phyloP scores from a whole-genome alignment of 2,329 filamentous ascomycete genomes.

The Sporothrix luriei region DNA sequence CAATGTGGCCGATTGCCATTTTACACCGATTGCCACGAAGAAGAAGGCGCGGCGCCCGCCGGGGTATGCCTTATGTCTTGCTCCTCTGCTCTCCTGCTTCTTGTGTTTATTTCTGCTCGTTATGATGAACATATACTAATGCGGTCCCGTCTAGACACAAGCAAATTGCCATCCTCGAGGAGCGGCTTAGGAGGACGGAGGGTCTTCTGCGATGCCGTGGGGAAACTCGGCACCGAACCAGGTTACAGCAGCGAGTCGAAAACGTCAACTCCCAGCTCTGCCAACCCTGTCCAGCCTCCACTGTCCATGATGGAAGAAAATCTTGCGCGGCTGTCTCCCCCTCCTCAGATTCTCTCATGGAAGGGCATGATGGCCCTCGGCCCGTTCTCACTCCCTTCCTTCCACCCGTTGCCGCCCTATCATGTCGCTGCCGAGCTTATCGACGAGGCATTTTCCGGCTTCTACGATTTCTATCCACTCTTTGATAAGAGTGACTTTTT shows the following conservation, averaged over 20 bases:
- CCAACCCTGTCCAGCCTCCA: background rate
- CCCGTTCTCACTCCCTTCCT: conserved; percentile 15
- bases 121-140: background rate
- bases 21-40: conserved; percentile 9
- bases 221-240: background rate
- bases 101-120: background rate
- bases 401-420: conserved; percentile 4
- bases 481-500: conserved; percentile 18
- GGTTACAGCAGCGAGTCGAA: background rate
- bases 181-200: conserved; percentile 14
- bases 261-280: background rate
- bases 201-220: conserved; percentile 3
- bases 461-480: conserved; percentile 17
- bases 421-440: background rate
- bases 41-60: conserved; percentile 13
- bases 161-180: conserved; percentile 11
- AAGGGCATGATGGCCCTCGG: conserved; percentile 14
- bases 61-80: background rate
- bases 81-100: background rate
- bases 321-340: conserved; percentile 3
- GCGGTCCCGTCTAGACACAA: conserved; percentile 11
- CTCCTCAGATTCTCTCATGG: background rate
- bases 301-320: conserved; percentile 19
- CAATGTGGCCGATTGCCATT: conserved; percentile 6
- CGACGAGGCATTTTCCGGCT: conserved; percentile 12